Percentiles rank a stretch among this genome's conserved stretches.
Conservation (phyloP, 257 asterid genomes). For the Petrea volubilis region DNA sequence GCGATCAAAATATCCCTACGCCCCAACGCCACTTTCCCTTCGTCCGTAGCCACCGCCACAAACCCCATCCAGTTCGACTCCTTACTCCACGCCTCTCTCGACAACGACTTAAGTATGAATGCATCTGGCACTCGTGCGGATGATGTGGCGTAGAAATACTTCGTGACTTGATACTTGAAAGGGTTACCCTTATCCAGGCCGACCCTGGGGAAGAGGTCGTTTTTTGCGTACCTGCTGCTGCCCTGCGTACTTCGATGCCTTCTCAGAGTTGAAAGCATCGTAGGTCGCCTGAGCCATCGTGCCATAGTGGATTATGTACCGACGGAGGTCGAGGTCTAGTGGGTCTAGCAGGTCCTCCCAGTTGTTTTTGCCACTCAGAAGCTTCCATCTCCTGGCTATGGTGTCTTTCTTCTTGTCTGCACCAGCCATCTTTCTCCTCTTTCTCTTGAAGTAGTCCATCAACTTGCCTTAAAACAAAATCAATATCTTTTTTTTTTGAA, state of each 20-base stretch:
- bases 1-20: slow-evolving; percentile 72
- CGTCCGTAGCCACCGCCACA: slow-evolving; percentile 78
- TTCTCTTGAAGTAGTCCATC: slow-evolving; percentile 1
- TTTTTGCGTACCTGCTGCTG: slow-evolving; percentile 43
- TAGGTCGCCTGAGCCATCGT: slow-evolving; percentile 69
- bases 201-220: slow-evolving; percentile 43
- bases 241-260: slow-evolving; percentile 72
- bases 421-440: neutral
- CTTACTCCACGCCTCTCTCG: slow-evolving; percentile 72
- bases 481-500: neutral
- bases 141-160: slow-evolving; percentile 68
- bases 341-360: slow-evolving; percentile 77
- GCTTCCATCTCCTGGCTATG: slow-evolving; percentile 50
- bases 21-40: slow-evolving; percentile 59
- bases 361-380: slow-evolving; percentile 54
- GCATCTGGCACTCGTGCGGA: slow-evolving; percentile 49
- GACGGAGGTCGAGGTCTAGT: slow-evolving; percentile 66
- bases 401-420: neutral
- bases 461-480: slow-evolving; percentile 10
- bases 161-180: slow-evolving; percentile 49
- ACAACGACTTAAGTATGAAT: slow-evolving; percentile 48
- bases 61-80: slow-evolving; percentile 87
- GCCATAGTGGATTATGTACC: slow-evolving; percentile 65
- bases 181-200: slow-evolving; percentile 58
- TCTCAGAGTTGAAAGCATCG: slow-evolving; percentile 56